Conservation (phyloP, 108 stramenopile genomes). For the Fistulifera pelliculosa region DNA sequence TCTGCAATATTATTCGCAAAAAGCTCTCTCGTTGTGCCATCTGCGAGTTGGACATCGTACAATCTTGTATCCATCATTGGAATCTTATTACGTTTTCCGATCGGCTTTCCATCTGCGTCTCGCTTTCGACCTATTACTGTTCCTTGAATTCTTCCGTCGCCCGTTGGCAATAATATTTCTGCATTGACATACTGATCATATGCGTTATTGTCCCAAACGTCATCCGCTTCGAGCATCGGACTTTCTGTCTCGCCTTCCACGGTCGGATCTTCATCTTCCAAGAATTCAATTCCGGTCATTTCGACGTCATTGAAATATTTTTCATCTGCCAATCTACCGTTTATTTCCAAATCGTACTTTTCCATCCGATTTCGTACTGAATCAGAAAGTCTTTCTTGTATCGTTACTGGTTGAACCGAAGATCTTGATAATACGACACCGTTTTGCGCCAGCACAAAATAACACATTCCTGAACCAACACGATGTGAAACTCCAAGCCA, state of each 20-base stretch:
- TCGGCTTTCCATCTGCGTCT: constrained; percentile 16
- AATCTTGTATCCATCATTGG: constrained; percentile 22
- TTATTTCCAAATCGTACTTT: constrained; percentile 8
- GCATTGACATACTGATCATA: constrained; percentile 17
- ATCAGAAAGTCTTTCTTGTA: neutral
- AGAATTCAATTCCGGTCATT: neutral
- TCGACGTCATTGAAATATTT: neutral
- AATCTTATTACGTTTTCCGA: constrained; percentile 14
- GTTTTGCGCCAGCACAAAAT: neutral
- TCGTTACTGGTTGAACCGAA: neutral
- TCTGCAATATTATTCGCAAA: constrained; percentile 26
- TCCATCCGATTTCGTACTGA: neutral
- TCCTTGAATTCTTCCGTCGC: constrained; percentile 5
- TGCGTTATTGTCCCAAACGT: neutral
- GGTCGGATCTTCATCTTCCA: neutral
- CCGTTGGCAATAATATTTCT: constrained; percentile 11
- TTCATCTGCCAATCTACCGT: neutral
- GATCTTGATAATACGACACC: neutral
- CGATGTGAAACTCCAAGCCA: neutral
- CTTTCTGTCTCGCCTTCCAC: neutral
- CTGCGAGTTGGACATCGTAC: constrained; percentile 28
- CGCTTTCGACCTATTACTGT: constrained; percentile 14
- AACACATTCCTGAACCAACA: neutral
- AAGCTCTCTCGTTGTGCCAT: constrained; percentile 18
- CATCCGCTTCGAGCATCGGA: neutral